phyloP scores from a whole-genome alignment of 495 filamentous ascomycete genomes.

The Neurospora terricola region DNA sequence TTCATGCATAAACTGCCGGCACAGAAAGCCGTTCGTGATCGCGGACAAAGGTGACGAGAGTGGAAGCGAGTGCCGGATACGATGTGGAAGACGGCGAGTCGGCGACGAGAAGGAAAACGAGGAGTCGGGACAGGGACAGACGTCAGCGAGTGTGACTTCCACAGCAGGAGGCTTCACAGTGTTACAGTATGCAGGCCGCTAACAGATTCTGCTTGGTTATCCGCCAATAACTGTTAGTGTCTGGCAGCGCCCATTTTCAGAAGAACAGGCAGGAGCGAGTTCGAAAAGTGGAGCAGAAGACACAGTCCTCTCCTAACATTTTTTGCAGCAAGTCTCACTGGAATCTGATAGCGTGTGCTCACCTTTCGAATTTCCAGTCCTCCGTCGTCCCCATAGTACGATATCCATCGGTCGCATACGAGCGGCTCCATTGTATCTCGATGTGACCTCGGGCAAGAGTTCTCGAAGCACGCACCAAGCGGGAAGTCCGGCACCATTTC shows the following conservation, averaged over 20 bases:
- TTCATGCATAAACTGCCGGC: neutral
- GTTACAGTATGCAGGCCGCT: neutral
- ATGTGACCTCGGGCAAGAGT: neutral
- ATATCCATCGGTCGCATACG: neutral
- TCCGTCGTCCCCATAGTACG: neutral
- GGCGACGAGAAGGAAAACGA: neutral
- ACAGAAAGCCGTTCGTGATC: neutral
- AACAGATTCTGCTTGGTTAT: neutral
- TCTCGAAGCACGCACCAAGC: neutral
- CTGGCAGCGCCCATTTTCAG: neutral
- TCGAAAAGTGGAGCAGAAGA: neutral
- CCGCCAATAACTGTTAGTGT: neutral
- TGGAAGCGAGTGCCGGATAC: neutral
- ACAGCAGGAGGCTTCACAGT: no score
- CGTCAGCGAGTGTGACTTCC: neutral
- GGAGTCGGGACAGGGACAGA: no score
- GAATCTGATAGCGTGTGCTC: neutral
- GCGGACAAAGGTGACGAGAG: neutral
- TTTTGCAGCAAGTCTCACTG: neutral
- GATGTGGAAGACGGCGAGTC: neutral
- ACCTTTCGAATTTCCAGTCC: neutral
- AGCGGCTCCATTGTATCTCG: neutral
- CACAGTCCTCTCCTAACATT: neutral
- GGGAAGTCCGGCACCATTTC: neutral
- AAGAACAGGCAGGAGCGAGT: neutral